These are phyloP conservation scores for Citrus reticulata DNA, from an alignment of 345 rosid genomes.

Conservation along the genomic window DNA sequence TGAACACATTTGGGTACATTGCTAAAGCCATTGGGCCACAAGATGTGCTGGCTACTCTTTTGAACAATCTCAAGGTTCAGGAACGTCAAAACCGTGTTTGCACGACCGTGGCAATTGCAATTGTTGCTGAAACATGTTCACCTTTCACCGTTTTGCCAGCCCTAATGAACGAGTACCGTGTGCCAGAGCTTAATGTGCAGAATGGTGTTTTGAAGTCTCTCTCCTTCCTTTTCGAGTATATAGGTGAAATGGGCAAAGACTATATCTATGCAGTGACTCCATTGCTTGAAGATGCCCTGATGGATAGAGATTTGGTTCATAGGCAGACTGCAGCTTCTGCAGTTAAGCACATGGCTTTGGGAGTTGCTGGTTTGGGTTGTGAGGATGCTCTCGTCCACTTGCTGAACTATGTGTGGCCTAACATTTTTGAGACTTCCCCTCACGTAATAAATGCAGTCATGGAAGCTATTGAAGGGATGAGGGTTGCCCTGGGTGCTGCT, in stretches of 20 bases:
- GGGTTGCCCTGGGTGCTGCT: constrained; percentile 93
- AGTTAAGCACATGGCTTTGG: constrained; percentile 96
- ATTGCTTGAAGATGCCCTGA: constrained; percentile 93
- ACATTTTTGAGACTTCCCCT: constrained; percentile 97
- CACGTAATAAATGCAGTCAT: constrained; percentile 96
- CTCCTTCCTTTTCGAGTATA: constrained; percentile 93
- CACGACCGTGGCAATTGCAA: constrained; percentile 97
- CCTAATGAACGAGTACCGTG: constrained; percentile 95
- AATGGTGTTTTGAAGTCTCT: constrained; percentile 96
- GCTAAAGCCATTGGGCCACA: constrained; percentile 99
- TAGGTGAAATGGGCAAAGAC: constrained; percentile 99
- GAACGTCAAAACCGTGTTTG: constrained; percentile 99
- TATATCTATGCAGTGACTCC: constrained; percentile 98
- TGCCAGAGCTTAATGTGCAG: constrained; percentile 97
- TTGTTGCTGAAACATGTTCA: constrained; percentile 96
- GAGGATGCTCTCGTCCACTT: constrained; percentile 94
- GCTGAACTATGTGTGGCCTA: constrained; percentile 96
- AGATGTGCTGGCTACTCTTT: constrained; percentile 90
- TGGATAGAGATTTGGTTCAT: constrained; percentile 97
- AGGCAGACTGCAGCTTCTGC: constrained; percentile 99
- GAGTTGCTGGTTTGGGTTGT: constrained; percentile 97
- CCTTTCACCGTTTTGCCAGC: constrained; percentile 97
- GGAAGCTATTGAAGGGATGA: constrained; percentile 98
- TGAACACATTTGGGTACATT: constrained; percentile 95
- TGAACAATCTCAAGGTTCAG: constrained; percentile 98